These are phyloP conservation scores for Colletotrichum simmondsii DNA, from an alignment of 2,329 filamentous ascomycete genomes.

Conservation along the genomic window DNA sequence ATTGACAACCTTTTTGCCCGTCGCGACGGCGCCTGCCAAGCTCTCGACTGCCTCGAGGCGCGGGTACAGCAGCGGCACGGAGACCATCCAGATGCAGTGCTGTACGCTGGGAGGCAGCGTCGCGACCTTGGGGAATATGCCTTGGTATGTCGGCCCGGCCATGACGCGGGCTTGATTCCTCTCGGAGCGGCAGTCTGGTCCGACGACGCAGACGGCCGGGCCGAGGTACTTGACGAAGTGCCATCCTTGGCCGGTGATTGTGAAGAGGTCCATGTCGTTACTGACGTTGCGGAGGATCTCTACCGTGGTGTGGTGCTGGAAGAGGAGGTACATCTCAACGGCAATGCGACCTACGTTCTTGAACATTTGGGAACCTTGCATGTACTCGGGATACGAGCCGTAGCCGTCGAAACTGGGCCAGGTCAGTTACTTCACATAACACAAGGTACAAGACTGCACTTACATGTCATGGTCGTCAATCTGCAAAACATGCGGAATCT, in stretches of 20 bases:
- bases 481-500: conserved; percentile 93
- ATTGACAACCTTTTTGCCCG: conserved; percentile 96
- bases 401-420: conserved; percentile 87
- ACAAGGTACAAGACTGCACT: conserved; percentile 52
- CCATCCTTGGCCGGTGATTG: conserved; percentile 96
- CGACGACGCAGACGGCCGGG: conserved; percentile 88
- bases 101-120: conserved; percentile 92
- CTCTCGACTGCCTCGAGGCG: conserved; percentile 92
- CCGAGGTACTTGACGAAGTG: conserved; percentile 98
- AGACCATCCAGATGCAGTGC: conserved; percentile 96
- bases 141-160: conserved; percentile 96
- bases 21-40: conserved; percentile 89
- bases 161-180: conserved; percentile 91
- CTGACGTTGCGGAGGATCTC: conserved; percentile 91
- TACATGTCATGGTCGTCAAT: conserved; percentile 98
- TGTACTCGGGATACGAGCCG: conserved; percentile 96
- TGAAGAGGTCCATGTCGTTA: conserved; percentile 92
- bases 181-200: conserved; percentile 92
- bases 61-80: conserved; percentile 91
- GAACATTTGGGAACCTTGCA: conserved; percentile 98
- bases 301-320: conserved; percentile 96
- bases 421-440: conserved; percentile 33
- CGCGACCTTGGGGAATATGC: conserved; percentile 94
- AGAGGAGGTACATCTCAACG: conserved; percentile 97
- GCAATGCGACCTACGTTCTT: conserved; percentile 97